Base-by-base conservation (phyloP, 139 green algal species). In the Chlorella sp. region DNA sequence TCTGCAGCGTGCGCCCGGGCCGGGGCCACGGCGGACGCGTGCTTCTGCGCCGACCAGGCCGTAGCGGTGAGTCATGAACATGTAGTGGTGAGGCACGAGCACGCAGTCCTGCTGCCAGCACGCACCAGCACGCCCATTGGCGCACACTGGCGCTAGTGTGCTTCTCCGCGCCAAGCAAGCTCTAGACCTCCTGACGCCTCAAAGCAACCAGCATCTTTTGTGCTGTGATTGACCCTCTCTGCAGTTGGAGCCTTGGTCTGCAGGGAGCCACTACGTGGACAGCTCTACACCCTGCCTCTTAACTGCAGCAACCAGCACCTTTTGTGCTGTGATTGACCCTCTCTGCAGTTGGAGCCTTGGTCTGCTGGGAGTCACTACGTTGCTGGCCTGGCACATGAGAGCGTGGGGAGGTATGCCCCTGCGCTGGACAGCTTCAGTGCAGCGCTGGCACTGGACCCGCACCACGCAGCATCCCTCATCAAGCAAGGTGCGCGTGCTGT, bases 391-490 rank as follows among this genome's bases (percentile, higher is more conserved):
- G 76, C 76, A 30, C 34, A 77, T 29, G 76, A 81, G 65, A 51
- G 70, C 5, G 22, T 55, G 17, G 76, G 65, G 24, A 30, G 31
- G 26, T 35, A 42, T 20, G 70, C 59, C n/a, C 34, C 35, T 10
- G 76, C 76, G 6, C 67, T 50, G 23, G 70, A 67, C 30, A 42
- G 42, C 27, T 81, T 71, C 55, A 67, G 59, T 35, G 62, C 71
- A 1, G 76, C 76, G 2, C 66, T 81, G 51, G 70, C 76, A 33
- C 70, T 81, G 65, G 76, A 81, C 35, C 60, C 74, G 23, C 62
- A 34, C 0, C 42, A 71, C 34, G 74, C 74, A 35, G 24, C 65
- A 2, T 24, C 66, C 2, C 49, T 78, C 50, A 50, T 78, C 24
- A 34, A 59, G 20, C 42, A 55, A 27, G 72, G 72, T 77, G 36